Evolutionary conservation across 129 eudicot species (phyloP), one percentile per base, ranked within the genome.

Genomic region (Flaveria robusta): DNA sequence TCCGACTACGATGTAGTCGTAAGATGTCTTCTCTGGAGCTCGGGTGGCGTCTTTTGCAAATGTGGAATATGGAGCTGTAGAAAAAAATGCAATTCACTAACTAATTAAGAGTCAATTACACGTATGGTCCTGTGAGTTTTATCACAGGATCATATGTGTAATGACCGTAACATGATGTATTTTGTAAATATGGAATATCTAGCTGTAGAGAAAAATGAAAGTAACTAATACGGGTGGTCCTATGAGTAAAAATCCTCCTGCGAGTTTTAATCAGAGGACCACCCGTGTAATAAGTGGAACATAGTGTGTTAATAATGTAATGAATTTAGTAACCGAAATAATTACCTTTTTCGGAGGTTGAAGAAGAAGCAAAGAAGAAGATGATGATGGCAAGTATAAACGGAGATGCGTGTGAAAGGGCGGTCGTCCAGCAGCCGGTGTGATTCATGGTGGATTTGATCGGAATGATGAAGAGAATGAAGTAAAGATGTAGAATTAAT

Each of bases 1-100:
- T 0, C 98, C 98, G 13, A 93, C 52, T 26, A 93, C 58, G 56
- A 93, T 93, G 88, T 93, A 93, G 85, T 90, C 96, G 52, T 83
- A 88, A 82, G 69, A 78, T 9, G 66, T n/a, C 18, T 55, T 58
- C 16, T 71, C 55, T 1, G 90, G 89, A 23, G 98, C 96, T 56
- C 59, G 39, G 23, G 79, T 80, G 20, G 98, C 94, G 72, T 84
- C 82, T 51, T 80, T 86, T 4, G 93, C 90, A 50, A 93, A 93
- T 7, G 92, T 81, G n/a, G 59, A n/a, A 43, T 85, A 90, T 2
- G 98, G 98, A 70, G 96, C 98, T 93, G 88, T 24, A 20, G 4
- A 52, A 2, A 52, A 12, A 46, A 11, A 3, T 11, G 51, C 0
- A 46, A 42, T 2, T 8, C 2, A 42, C 3, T 42, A 42, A 42